These are phyloP conservation scores for Leishmania martiniquensis DNA, from an alignment of 208 protist species.

Conservation along the genomic window DNA sequence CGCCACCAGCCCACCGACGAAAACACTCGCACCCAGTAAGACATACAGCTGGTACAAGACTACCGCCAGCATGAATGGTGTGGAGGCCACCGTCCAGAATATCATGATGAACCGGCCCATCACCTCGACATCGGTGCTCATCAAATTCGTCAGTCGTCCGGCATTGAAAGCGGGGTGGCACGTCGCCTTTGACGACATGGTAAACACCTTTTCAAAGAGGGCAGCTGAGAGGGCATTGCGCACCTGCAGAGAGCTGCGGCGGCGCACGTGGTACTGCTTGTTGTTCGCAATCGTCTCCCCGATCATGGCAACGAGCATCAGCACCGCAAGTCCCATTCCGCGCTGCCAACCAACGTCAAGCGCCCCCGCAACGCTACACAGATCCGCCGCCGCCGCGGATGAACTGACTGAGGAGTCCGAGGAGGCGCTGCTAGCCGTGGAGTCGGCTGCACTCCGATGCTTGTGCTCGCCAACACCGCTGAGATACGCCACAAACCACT, in stretches of 20 bases:
- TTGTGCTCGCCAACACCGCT: background rate
- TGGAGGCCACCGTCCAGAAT: slow-evolving; percentile 57
- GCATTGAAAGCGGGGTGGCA: slow-evolving; percentile 45
- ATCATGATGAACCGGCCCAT: slow-evolving; percentile 49
- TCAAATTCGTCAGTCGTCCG: slow-evolving; percentile 32
- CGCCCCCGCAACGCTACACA: background rate
- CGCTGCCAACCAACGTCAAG: slow-evolving; percentile 1
- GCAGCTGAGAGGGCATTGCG: slow-evolving; percentile 65
- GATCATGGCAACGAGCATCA: slow-evolving; percentile 6
- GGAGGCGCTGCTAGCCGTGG: background rate
- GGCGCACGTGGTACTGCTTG: slow-evolving; percentile 40
- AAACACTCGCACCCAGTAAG: slow-evolving; percentile 57
- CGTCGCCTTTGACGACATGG: slow-evolving; percentile 44
- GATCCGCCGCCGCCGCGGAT: background rate
- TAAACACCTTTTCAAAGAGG: slow-evolving; percentile 86
- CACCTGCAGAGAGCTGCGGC: slow-evolving; percentile 35
- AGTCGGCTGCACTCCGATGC: background rate
- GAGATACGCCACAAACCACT: slow-evolving; percentile 16
- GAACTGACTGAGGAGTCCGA: background rate
- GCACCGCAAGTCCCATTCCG: background rate
- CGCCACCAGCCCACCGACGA: slow-evolving; percentile 67
- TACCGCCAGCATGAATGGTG: slow-evolving; percentile 63
- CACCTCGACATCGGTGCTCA: slow-evolving; percentile 71
- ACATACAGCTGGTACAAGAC: slow-evolving; percentile 49
- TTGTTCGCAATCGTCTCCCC: background rate